Evolutionary conservation across 108 stramenopile genomes (phyloP).

Genomic region (Skeletonema tropicum): DNA sequence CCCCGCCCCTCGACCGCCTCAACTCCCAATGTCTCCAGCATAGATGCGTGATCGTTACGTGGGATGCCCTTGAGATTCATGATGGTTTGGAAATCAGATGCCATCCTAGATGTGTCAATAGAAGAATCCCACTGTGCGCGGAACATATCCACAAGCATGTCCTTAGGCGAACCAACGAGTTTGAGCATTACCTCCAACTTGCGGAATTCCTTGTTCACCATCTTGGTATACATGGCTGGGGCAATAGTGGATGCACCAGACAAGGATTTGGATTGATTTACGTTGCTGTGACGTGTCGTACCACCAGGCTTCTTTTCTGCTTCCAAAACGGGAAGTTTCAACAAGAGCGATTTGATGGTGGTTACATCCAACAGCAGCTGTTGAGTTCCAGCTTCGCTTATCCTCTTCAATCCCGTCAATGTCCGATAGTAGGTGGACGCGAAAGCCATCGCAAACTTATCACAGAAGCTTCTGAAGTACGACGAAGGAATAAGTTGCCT

Average conservation of each 20-base stretch:
- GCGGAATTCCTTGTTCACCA: constrained; percentile 92
- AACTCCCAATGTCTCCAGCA: constrained; percentile 89
- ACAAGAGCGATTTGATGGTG: constrained; percentile 92
- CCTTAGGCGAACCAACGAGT: constrained; percentile 92
- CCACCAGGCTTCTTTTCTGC: constrained; percentile 36
- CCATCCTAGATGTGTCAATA: constrained; percentile 67
- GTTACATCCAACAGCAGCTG: constrained; percentile 98
- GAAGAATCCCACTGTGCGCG: constrained; percentile 84
- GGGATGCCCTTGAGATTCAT: constrained; percentile 94
- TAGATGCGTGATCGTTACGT: constrained; percentile 77
- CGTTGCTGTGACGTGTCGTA: constrained; percentile 16
- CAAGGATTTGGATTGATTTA: constrained; percentile 35
- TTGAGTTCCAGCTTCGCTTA: constrained; percentile 94
- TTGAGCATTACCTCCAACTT: constrained; percentile 96
- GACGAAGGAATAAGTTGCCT: constrained; percentile 69
- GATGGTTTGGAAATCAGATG: constrained; percentile 81
- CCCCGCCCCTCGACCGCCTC: constrained; percentile 70
- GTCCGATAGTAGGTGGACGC: constrained; percentile 72
- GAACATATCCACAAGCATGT: constrained; percentile 91
- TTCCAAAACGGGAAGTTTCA: constrained; percentile 84
- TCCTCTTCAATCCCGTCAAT: constrained; percentile 80
- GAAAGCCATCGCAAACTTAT: constrained; percentile 92
- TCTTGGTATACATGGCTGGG: constrained; percentile 92
- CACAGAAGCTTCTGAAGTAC: constrained; percentile 94
- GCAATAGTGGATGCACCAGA: constrained; percentile 71